A percentile compares a stretch with the other conserved stretches of the same genome.
Conservation (phyloP, 1,284 basidiomycete genomes). For the Polyporus tsugae region DNA sequence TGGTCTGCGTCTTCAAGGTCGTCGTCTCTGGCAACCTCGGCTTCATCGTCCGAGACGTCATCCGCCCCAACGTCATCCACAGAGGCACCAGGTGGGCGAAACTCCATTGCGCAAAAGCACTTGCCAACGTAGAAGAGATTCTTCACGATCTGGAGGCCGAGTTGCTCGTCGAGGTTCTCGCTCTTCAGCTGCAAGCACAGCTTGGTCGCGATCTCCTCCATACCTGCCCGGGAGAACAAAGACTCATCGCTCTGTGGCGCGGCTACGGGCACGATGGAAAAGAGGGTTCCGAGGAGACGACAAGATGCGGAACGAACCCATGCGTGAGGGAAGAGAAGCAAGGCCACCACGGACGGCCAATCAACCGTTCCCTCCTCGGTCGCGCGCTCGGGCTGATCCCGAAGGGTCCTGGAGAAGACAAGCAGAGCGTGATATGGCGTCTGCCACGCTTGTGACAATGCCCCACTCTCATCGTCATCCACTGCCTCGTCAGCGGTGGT, state of each 20-base stretch:
- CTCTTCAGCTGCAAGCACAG: conserved; percentile 86
- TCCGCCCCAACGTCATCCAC: conserved; percentile 32
- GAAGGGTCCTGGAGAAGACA: conserved; percentile 70
- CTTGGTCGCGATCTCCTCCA: conserved; percentile 81
- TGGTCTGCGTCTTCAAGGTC: conserved; percentile 45
- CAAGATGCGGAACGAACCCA: conserved; percentile 92
- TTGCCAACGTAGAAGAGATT: conserved; percentile 93
- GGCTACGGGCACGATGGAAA: conserved; percentile 57
- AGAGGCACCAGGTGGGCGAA: conserved; percentile 26
- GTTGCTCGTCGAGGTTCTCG: conserved; percentile 77
- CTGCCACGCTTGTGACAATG: conserved; percentile 74
- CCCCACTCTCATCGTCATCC: conserved; percentile 54
- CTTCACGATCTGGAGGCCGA: conserved; percentile 91
- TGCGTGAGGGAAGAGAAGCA: conserved; percentile 91
- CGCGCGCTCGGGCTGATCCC: conserved; percentile 60
- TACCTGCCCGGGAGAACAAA: conserved; percentile 59
- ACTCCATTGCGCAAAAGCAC: conserved; percentile 68
- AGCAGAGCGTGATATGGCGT: conserved; percentile 85
- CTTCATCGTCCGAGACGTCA: conserved; percentile 36
- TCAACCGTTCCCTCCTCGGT: conserved; percentile 53
- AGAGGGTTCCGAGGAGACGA: conserved; percentile 80
- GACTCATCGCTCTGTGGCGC: conserved; percentile 48
- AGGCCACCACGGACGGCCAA: conserved; percentile 72
- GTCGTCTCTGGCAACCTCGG: conserved; percentile 44
- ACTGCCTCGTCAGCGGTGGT: conserved; percentile 37